Percentiles rank a stretch among this genome's conserved stretches.
phyloP scores from a whole-genome alignment of 306 rosid genomes.

The Sphenostylis stenocarpa region DNA sequence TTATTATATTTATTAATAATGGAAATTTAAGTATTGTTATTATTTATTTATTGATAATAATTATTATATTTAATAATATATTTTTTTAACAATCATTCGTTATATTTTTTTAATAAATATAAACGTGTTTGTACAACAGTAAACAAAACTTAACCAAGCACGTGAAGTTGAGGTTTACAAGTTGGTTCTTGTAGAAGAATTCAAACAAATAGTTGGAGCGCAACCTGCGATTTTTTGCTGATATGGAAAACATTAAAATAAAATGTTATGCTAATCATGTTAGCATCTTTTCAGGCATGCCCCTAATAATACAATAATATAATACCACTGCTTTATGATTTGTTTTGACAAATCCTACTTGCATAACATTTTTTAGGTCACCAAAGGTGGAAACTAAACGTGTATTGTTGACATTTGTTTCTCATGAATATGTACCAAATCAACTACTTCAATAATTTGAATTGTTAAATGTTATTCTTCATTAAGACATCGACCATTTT shows the following conservation, averaged over 20 bases:
- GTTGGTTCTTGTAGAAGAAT: too few species aligned
- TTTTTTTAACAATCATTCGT: too few species aligned
- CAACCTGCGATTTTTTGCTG: too few species aligned
- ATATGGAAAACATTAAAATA: neutral
- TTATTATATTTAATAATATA: too few species aligned
- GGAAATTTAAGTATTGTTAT: too few species aligned
- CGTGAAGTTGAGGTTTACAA: constrained; percentile 20
- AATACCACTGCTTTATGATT: neutral
- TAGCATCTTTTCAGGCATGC: neutral
- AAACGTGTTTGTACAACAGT: neutral
- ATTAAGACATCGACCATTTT: too few species aligned
- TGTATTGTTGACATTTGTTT: neutral
- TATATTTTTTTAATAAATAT: too few species aligned
- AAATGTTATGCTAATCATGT: constrained; percentile 6
- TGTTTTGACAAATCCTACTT: neutral
- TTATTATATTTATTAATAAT: too few species aligned
- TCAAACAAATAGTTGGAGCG: too few species aligned
- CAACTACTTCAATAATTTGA: neutral
- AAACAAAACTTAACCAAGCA: neutral
- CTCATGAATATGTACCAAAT: neutral
- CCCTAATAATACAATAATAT: neutral
- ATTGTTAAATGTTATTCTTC: too few species aligned
- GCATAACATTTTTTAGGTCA: neutral
- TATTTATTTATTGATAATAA: too few species aligned
- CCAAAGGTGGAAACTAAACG: neutral